Base-by-base conservation (phyloP, 169 alveolate species). In the Plasmodium reichenowi region DNA sequence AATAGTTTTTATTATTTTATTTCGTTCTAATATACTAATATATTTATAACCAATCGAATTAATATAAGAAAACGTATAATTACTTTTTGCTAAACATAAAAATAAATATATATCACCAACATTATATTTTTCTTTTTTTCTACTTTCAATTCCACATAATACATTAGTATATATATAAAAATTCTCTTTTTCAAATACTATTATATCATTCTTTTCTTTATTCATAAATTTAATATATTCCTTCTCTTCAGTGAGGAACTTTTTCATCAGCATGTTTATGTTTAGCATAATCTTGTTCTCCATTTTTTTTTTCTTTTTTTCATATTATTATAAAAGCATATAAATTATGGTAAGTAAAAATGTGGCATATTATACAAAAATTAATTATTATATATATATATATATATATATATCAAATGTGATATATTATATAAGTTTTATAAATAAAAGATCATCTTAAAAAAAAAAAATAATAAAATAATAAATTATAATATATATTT, bases 21-120 rank as follows among this genome's bases (percentile, higher is more conserved):
- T 93, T 43, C 95, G 67, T 58, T 94, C 96, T 66, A 94, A 76
- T 3, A 94, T 88, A 72, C 93, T 94, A 50, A 94, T 91, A 74
- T 94, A 94, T 93, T 90, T 94, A 91, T 92, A 94, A 22, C 95
- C 96, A 63, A 93, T 63, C 22, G 92, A 75, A 29, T 93, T 92
- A 38, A 94, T 89, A 32, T 92, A 92, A 38, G 94, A 88, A 75
- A 89, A 94, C 3, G 95, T 94, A 75, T 94, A 94, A 45, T 74
- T 94, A 52, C 89, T 92, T 50, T 93, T 72, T 7, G 88, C 88
- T 48, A 74, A 47, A 29, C 88, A 86, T n/a, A 86, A 17, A 45
- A 73, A 86, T 72, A 86, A 59, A 73, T 74, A 86, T 8, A 80
- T 80, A 15, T 80, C 90, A 4, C 90, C 90, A 15, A 80, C 15